Evolutionary conservation across 305 asterid species (phyloP).

Genomic region (Rubia balearica): DNA sequence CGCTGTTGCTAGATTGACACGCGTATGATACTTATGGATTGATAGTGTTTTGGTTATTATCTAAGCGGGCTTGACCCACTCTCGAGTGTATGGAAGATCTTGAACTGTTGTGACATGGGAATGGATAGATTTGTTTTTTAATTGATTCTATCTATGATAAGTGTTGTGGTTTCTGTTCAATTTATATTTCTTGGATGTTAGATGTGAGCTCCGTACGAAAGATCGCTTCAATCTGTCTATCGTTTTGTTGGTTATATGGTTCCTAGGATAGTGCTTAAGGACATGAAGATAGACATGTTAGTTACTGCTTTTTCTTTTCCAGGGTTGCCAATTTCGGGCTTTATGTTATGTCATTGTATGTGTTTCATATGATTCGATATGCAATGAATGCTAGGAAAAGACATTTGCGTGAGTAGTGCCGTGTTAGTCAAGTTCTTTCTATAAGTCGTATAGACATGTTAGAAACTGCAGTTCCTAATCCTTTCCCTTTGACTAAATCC

Average conservation of each 20-base stretch:
- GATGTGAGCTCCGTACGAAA: neutral
- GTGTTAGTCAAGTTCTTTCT: neutral
- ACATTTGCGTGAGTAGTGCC: neutral
- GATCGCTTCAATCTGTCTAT: neutral
- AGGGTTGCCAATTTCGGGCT: neutral
- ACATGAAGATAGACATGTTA: neutral
- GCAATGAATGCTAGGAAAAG: neutral
- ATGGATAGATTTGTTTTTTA: neutral
- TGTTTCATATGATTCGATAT: neutral
- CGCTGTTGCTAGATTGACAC: neutral
- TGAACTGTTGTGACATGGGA: neutral
- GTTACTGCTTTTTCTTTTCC: neutral
- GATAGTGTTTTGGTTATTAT: neutral
- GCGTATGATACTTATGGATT: neutral
- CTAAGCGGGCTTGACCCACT: neutral
- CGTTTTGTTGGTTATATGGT: neutral
- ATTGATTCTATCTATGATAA: neutral
- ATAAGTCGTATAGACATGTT: neutral
- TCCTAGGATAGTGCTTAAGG: neutral
- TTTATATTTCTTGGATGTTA: neutral
- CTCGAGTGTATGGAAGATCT: neutral
- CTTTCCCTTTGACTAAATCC: neutral
- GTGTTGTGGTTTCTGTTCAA: neutral
- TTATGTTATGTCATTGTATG: neutral
- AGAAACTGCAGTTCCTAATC: neutral